phyloP scores from a whole-genome alignment of 2,329 filamentous ascomycete genomes.

The Botrytis fabae region DNA sequence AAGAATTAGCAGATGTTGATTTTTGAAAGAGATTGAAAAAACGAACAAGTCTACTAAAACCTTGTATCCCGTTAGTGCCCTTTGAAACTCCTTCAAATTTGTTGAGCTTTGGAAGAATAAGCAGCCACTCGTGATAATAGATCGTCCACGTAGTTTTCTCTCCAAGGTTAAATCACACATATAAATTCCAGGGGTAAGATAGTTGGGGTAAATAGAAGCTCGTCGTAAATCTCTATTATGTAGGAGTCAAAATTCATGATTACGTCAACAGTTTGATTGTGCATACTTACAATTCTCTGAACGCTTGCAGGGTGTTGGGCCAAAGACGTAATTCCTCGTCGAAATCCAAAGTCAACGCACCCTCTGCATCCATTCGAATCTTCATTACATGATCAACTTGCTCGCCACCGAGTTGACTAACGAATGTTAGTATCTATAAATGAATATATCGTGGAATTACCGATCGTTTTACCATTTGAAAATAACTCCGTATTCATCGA shows the following conservation, averaged over 20 bases:
- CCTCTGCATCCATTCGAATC: background rate
- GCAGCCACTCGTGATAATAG: background rate
- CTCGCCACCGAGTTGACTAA: background rate
- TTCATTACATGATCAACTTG: background rate
- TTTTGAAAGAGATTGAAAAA: too few relatives aligned
- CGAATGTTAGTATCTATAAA: background rate
- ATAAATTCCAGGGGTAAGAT: background rate
- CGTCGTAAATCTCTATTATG: background rate
- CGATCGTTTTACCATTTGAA: background rate
- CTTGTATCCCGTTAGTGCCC: slow-evolving; percentile 5
- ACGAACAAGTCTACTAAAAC: slow-evolving; percentile 3
- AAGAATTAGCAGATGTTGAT: background rate
- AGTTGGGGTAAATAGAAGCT: background rate
- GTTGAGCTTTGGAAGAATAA: slow-evolving; percentile 1
- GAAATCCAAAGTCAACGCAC: slow-evolving; percentile 9
- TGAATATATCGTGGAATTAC: background rate
- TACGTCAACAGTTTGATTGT: background rate
- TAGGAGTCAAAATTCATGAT: background rate
- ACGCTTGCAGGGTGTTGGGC: background rate
- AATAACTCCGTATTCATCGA: slow-evolving; percentile 7
- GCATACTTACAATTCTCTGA: slow-evolving; percentile 1
- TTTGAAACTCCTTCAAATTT: background rate
- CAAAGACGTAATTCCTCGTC: background rate
- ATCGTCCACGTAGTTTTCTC: too few relatives aligned
- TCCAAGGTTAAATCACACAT: slow-evolving; percentile 1